These are phyloP conservation scores for Arabidopsis suecica DNA, from an alignment of 345 rosid genomes.

Conservation along the genomic window DNA sequence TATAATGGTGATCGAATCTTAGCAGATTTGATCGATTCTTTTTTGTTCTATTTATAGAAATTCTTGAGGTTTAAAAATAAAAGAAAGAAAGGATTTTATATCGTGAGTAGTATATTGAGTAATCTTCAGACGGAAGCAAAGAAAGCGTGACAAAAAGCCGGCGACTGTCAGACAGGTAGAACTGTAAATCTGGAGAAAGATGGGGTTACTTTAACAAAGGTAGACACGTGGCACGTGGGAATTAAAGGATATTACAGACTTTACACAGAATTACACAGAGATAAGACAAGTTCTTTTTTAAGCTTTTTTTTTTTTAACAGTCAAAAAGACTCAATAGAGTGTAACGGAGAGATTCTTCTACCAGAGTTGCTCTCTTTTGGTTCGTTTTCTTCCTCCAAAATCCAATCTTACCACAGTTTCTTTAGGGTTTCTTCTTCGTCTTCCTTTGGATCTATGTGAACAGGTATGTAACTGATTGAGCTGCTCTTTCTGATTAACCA, in stretches of 20 bases:
- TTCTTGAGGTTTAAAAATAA: not conserved
- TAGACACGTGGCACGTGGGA: conserved; percentile 43
- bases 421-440: conserved; percentile 26
- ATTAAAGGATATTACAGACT: conserved; percentile 28
- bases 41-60: not conserved
- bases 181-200: conserved; percentile 22
- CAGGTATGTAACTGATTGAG: conserved; percentile 33
- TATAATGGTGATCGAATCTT: not conserved
- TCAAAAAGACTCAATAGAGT: conserved; percentile 42
- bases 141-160: conserved; percentile 44
- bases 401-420: conserved; percentile 31
- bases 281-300: not conserved
- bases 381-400: conserved; percentile 37
- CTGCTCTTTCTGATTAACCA: not conserved
- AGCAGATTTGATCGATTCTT: not conserved
- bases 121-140: conserved; percentile 44
- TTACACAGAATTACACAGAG: conserved; percentile 20
- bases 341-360: conserved; percentile 44
- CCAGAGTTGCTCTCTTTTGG: conserved; percentile 21
- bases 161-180: conserved; percentile 42
- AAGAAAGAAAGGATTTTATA: not conserved
- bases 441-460: conserved; percentile 37
- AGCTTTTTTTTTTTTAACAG: conserved; percentile 17
- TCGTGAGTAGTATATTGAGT: conserved; percentile 23
- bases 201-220: not conserved